phyloP scores from a whole-genome alignment of 2,329 filamentous ascomycete species.

The Hirsutella minnesotensis region DNA sequence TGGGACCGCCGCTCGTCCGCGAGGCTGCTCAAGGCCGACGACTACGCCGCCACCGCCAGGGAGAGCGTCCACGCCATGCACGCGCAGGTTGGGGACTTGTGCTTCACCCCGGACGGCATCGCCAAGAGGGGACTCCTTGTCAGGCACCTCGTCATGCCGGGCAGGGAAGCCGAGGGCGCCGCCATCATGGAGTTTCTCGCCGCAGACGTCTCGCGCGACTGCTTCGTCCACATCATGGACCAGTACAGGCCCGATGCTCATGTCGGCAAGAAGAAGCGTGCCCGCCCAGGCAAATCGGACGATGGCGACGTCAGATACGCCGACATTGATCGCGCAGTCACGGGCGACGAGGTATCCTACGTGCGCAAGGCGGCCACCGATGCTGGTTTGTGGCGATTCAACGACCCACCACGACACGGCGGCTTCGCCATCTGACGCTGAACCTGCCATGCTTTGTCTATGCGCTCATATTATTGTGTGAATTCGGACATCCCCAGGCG shows the following conservation, averaged over 20 bases:
- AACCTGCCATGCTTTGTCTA: slow-evolving; percentile 5
- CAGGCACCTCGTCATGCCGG: slow-evolving; percentile 77
- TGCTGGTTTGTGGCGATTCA: slow-evolving; percentile 69
- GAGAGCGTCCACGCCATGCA: slow-evolving; percentile 77
- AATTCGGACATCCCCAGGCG: no score
- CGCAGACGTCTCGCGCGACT: slow-evolving; percentile 57
- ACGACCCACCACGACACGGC: slow-evolving; percentile 45
- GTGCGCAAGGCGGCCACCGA: slow-evolving; percentile 57
- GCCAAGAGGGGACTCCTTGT: slow-evolving; percentile 67
- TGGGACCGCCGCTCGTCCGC: slow-evolving; percentile 57
- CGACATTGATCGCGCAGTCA: slow-evolving; percentile 60
- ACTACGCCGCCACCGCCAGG: slow-evolving; percentile 59
- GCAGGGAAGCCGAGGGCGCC: slow-evolving; percentile 59
- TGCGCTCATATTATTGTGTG: neutral
- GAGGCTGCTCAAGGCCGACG: slow-evolving; percentile 64
- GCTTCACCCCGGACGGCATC: slow-evolving; percentile 70
- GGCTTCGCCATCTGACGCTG: slow-evolving; percentile 41
- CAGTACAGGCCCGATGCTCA: slow-evolving; percentile 74
- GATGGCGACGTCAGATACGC: slow-evolving; percentile 49
- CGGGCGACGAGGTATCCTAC: slow-evolving; percentile 48
- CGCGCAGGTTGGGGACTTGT: slow-evolving; percentile 68
- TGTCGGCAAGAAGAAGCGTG: slow-evolving; percentile 54
- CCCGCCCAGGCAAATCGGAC: slow-evolving; percentile 8
- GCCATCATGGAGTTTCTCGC: slow-evolving; percentile 70
- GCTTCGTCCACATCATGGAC: slow-evolving; percentile 82